Percentiles rank a stretch among this genome's conserved stretches.
These are phyloP conservation scores for Aristolochia contorta DNA, from an alignment of 164 flowering plant genomes.

Conservation along the genomic window DNA sequence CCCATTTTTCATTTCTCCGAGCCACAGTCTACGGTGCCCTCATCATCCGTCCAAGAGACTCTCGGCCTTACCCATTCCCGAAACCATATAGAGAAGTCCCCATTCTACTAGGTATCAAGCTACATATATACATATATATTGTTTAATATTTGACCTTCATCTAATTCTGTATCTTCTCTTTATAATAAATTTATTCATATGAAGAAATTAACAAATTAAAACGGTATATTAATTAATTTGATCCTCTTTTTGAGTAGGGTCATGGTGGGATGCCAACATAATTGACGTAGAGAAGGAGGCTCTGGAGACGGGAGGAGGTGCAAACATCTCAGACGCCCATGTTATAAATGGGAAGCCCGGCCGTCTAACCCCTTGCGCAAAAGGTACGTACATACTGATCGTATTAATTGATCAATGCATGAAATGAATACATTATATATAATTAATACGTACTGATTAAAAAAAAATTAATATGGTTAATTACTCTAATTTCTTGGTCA, in stretches of 20 bases:
- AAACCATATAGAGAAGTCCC: conserved; percentile 23
- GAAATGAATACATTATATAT: too few species aligned
- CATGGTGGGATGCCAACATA: conserved; percentile 71
- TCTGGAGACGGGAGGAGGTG: conserved; percentile 23
- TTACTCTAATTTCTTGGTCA: too few species aligned
- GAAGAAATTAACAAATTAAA: too few species aligned
- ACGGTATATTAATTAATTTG: too few species aligned
- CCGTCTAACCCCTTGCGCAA: conserved; percentile 34
- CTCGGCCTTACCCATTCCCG: conserved; percentile 15
- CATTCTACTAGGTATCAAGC: conserved; percentile 21
- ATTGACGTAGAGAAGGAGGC: conserved; percentile 40
- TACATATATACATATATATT: too few species aligned
- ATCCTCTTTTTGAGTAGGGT: conserved; percentile 29
- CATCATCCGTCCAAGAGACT: conserved; percentile 16
- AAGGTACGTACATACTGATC: neutral
- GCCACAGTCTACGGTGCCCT: conserved; percentile 27
- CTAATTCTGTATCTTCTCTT: too few species aligned
- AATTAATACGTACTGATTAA: too few species aligned
- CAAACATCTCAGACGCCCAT: conserved; percentile 46
- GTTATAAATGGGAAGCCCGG: conserved; percentile 74
- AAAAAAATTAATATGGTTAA: too few species aligned
- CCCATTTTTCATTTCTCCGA: conserved; percentile 17
- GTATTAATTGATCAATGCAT: neutral
- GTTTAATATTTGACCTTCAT: too few species aligned
- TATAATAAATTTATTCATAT: neutral